A percentile compares a stretch with the other conserved stretches of the same genome.
phyloP scores from a whole-genome alignment of 257 asterid genomes.

The Forsythia suspensa region DNA sequence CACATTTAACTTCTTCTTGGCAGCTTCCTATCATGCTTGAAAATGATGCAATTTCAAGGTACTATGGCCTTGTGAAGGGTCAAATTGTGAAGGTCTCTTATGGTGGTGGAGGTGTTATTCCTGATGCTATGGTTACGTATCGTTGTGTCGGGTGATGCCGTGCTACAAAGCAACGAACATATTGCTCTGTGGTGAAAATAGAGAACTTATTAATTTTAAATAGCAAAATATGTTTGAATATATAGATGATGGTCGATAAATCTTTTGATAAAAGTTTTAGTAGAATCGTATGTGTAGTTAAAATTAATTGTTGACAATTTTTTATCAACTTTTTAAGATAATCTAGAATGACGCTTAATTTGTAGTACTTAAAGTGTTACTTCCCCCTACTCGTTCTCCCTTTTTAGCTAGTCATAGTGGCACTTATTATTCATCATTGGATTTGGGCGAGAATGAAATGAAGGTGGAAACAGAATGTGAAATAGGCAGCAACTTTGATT shows the following conservation, averaged over 20 bases:
- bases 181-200: too few species aligned
- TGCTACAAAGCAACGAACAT: not conserved
- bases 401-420: not conserved
- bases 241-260: too few species aligned
- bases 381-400: not conserved
- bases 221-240: too few species aligned
- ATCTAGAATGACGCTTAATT: too few species aligned
- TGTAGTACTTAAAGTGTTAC: too few species aligned
- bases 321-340: too few species aligned
- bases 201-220: too few species aligned
- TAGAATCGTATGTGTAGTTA: too few species aligned
- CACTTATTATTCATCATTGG: not conserved
- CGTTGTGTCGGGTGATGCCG: conserved; percentile 37
- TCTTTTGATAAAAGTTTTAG: too few species aligned
- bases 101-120: conserved; percentile 15
- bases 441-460: not conserved
- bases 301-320: too few species aligned
- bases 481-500: too few species aligned
- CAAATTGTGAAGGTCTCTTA: conserved; percentile 43
- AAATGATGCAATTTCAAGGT: conserved; percentile 46
- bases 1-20: conserved; percentile 7
- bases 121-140: conserved; percentile 25
- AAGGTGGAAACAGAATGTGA: not conserved
- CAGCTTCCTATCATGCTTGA: conserved; percentile 51
- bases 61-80: conserved; percentile 51